A percentile compares a stretch with the other conserved stretches of the same genome.
These are phyloP conservation scores for Calvatia gigantea DNA, from an alignment of 768 basidiomycete genomes.

Conservation along the genomic window DNA sequence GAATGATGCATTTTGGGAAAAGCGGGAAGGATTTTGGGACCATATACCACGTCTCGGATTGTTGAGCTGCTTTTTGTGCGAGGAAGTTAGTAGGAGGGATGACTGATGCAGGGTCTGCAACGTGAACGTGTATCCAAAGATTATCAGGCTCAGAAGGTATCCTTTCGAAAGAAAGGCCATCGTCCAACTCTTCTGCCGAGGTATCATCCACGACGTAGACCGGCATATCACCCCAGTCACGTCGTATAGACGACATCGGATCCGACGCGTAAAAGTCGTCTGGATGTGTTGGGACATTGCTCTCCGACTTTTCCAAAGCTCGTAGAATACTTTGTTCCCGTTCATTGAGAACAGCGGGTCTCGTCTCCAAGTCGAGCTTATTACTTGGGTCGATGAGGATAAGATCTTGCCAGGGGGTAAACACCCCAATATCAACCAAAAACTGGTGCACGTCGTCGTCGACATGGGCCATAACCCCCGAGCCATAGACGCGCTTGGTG, in stretches of 20 bases:
- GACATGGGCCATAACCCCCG: constrained; percentile 27
- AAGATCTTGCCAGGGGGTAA: constrained; percentile 78
- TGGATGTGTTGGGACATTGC: constrained; percentile 39
- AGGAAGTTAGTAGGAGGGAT: constrained; percentile 70
- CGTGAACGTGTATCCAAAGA: constrained; percentile 85
- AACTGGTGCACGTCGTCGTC: constrained; percentile 30
- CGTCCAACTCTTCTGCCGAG: constrained; percentile 84
- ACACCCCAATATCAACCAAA: constrained; percentile 67
- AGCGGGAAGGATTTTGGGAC: constrained; percentile 63
- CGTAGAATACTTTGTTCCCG: constrained; percentile 25
- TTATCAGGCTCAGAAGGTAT: constrained; percentile 53
- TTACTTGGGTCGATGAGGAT: constrained; percentile 31
- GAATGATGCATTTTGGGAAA: constrained; percentile 59
- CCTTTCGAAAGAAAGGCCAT: constrained; percentile 84
- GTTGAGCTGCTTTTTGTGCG: constrained; percentile 51
- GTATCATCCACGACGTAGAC: constrained; percentile 88
- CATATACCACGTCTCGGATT: constrained; percentile 59
- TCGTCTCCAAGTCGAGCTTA: constrained; percentile 28
- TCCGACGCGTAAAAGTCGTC: constrained; percentile 66
- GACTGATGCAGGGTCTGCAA: constrained; percentile 86
- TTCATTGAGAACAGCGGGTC: constrained; percentile 20
- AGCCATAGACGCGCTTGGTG: constrained; percentile 50
- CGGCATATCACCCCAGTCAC: constrained; percentile 79
- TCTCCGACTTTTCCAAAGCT: constrained; percentile 18
- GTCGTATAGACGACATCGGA: constrained; percentile 65